A percentile compares a stretch with the other conserved stretches of the same genome.
phyloP scores from a whole-genome alignment of 495 filamentous ascomycete species.

The Aspergillus incahuasiensis region DNA sequence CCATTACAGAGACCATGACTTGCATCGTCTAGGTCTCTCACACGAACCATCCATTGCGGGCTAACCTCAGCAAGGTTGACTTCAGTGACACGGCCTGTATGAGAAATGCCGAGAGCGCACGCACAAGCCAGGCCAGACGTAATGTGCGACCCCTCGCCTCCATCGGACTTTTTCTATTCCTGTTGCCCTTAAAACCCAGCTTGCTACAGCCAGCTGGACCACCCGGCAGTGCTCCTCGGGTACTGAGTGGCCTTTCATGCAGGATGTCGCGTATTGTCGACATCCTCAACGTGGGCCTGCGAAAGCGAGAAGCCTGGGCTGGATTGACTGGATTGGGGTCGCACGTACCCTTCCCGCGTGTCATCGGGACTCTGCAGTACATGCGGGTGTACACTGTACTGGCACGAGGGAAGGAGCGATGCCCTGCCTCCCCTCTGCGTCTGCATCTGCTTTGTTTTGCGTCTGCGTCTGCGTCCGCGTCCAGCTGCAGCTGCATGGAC shows the following conservation, averaged over 20 bases:
- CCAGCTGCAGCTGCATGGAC: no score
- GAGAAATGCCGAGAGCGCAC: background rate
- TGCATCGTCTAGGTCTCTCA: background rate
- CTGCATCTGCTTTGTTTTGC: background rate
- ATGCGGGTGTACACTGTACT: background rate
- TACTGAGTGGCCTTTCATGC: background rate
- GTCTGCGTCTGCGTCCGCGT: no score
- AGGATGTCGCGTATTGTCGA: background rate
- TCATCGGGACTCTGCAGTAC: constrained; percentile 5
- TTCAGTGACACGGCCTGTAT: background rate
- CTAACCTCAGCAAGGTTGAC: no score
- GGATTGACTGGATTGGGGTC: background rate
- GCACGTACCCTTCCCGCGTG: background rate
- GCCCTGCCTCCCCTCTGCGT: background rate
- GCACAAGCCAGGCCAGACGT: background rate
- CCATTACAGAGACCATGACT: background rate
- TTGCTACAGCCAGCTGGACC: no score
- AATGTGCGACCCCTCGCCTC: background rate
- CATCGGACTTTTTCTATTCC: background rate
- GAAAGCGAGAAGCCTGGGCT: background rate
- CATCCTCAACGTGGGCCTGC: background rate
- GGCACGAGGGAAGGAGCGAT: constrained; percentile 1
- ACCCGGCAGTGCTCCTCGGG: no score
- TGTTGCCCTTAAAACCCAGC: background rate
- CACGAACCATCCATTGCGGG: background rate